Evolutionary conservation across 2,329 filamentous ascomycete species (phyloP).

Genomic region (Aureobasidium pullulans): DNA sequence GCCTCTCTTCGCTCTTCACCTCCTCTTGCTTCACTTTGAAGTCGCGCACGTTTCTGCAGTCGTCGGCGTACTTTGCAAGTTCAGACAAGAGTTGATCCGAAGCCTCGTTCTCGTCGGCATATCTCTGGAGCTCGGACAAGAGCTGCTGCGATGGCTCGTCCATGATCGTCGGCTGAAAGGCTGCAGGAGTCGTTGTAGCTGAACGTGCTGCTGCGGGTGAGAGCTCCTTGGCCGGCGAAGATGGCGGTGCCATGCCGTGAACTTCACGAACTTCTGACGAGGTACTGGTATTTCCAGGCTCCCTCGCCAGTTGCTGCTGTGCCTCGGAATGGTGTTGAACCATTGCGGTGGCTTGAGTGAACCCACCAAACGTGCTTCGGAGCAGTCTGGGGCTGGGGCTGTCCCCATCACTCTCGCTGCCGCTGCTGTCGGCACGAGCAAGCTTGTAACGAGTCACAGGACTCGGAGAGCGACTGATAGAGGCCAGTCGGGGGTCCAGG

Average conservation of each 20-base stretch:
- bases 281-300: conserved; percentile 9
- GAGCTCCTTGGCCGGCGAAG: background rate
- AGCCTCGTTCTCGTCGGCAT: too few species aligned
- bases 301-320: background rate
- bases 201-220: background rate
- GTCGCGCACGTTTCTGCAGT: background rate
- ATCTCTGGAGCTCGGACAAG: background rate
- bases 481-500: conserved; percentile 1
- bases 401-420: background rate
- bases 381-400: background rate
- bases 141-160: background rate
- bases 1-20: background rate
- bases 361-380: background rate
- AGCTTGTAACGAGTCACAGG: background rate
- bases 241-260: background rate
- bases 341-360: background rate
- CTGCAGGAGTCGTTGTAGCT: background rate
- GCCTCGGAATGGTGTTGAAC: background rate
- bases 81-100: background rate
- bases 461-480: background rate
- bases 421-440: conserved; percentile 9
- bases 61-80: background rate
- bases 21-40: background rate
- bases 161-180: background rate
- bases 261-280: background rate